Base-by-base conservation (phyloP, 192 early-diverging fungal species). In the Linderina pennispora region DNA sequence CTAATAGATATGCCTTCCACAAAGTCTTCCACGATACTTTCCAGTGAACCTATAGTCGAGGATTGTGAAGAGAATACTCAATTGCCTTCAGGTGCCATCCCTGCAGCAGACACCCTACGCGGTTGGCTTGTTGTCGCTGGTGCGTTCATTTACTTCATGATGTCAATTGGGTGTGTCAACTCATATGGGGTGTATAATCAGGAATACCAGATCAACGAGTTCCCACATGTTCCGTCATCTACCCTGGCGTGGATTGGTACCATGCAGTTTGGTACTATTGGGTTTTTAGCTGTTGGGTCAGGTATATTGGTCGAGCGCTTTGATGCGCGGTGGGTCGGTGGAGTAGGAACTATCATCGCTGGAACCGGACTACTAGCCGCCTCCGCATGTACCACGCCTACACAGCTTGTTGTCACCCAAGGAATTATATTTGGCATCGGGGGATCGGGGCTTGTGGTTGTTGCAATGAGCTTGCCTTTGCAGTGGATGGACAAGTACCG, bases 401-500 rank as follows among this genome's bases (percentile, higher is more conserved):
- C 76, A 64, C 78, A 82, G 17, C 53, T 90, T 4, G 68, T 85
- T 22, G 41, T 88, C 23, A 79, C 88, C 2, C 88, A 90, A 49
- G 84, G 85, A 1, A 47, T 89, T 6, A 38, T 92, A 40, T 85
- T 83, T 64, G 90, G 88, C 7, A 44, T 83, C 13, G 80, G 83
- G 8, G 64, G 69, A 4, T 77, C 77, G 6, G 50, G 87, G 20
- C 35, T 82, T 4, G 79, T 80, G 42, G 76, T 84, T 24, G 82
- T 83, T 0, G 67, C 78, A 11, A 72, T 89, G 17, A 75, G 75
- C 22, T 62, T 85, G 9, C 74, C 80, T 6, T 55, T 73, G 3
- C 85, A 90, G 41, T 92, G 84, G 83, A 88, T 87, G 55, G 50
- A 55, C 18, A 78, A 78, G 38, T 59, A 77, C 24, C 68, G 85